A percentile compares a stretch with the other conserved stretches of the same genome.
Evolutionary conservation across 352 stramenopile genomes (phyloP).

Genomic region (Pythium brassicae): DNA sequence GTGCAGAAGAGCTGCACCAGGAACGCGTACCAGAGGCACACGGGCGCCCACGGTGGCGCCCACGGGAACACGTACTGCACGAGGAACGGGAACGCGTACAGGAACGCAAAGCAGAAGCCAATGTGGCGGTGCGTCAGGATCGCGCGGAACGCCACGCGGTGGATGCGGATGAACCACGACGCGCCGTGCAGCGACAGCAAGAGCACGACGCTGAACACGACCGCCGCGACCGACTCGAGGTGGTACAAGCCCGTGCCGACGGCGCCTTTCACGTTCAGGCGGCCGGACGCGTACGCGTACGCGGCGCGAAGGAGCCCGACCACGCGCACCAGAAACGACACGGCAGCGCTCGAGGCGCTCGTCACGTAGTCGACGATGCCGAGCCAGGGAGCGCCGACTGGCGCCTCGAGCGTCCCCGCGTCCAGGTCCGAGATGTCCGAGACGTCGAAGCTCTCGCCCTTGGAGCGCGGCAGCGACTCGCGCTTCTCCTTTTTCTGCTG

Average conservation of each 20-base stretch:
- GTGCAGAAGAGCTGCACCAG: conserved; percentile 86
- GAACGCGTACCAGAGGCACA: conserved; percentile 89
- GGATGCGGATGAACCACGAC: conserved; percentile 76
- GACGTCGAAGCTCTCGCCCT: conserved; percentile 31
- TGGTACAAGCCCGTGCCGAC: conserved; percentile 38
- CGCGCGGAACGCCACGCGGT: conserved; percentile 78
- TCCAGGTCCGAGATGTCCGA: conserved; percentile 18
- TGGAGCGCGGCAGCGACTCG: conserved; percentile 27
- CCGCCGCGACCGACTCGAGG: conserved; percentile 59
- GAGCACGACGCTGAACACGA: conserved; percentile 65
- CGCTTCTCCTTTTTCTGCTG: conserved; percentile 61
- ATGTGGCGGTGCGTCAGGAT: conserved; percentile 82
- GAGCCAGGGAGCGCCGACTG: not conserved
- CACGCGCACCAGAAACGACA: not conserved
- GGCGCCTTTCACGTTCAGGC: conserved; percentile 42
- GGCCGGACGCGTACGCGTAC: conserved; percentile 7
- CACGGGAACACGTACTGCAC: conserved; percentile 87
- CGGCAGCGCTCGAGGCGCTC: not conserved
- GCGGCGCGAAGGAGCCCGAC: not conserved
- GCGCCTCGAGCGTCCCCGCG: conserved; percentile 1
- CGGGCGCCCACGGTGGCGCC: conserved; percentile 82
- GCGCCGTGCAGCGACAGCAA: conserved; percentile 62
- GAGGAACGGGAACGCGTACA: conserved; percentile 84
- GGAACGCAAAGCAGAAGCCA: conserved; percentile 83
- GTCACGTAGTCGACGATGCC: not conserved